A percentile compares a stretch with the other conserved stretches of the same genome.
These are phyloP conservation scores for Pyrenula massariospora DNA, from an alignment of 495 filamentous ascomycete species.

Conservation along the genomic window DNA sequence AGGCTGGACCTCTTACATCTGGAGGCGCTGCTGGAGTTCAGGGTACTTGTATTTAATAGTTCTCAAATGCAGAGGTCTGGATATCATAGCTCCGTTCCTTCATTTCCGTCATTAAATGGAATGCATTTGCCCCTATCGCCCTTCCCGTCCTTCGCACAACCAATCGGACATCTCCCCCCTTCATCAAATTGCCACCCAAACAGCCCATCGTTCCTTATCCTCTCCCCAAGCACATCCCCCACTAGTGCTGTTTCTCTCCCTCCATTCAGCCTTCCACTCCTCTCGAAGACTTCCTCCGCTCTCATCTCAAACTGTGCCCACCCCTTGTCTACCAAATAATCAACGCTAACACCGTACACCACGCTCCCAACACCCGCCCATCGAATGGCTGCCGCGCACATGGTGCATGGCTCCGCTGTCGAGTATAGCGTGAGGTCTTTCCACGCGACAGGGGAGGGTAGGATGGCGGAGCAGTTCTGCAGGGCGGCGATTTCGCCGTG, in stretches of 20 bases:
- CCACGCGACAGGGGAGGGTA: not conserved
- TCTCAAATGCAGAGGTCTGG: too few species aligned
- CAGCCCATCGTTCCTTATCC: slow-evolving; percentile 34
- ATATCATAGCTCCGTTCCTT: too few species aligned
- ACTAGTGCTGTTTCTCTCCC: not conserved
- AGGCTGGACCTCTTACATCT: too few species aligned
- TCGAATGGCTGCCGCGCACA: not conserved
- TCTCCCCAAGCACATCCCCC: not conserved
- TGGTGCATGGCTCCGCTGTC: not conserved
- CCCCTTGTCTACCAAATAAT: not conserved
- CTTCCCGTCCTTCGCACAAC: not conserved
- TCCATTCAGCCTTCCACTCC: not conserved
- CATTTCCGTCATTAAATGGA: too few species aligned
- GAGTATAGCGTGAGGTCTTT: not conserved
- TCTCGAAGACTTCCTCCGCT: not conserved
- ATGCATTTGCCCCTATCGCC: not conserved
- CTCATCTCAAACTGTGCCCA: not conserved
- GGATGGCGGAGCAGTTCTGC: not conserved
- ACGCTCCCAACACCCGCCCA: not conserved
- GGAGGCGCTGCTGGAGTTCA: too few species aligned
- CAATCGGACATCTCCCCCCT: not conserved
- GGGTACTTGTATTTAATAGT: too few species aligned
- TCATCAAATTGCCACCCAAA: slow-evolving; percentile 16
- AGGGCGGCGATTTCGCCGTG: not conserved
- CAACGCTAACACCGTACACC: not conserved